Percentiles rank a stretch among this genome's conserved stretches.
phyloP scores from a whole-genome alignment of 495 filamentous ascomycete species.

The Talaromyces ruber region DNA sequence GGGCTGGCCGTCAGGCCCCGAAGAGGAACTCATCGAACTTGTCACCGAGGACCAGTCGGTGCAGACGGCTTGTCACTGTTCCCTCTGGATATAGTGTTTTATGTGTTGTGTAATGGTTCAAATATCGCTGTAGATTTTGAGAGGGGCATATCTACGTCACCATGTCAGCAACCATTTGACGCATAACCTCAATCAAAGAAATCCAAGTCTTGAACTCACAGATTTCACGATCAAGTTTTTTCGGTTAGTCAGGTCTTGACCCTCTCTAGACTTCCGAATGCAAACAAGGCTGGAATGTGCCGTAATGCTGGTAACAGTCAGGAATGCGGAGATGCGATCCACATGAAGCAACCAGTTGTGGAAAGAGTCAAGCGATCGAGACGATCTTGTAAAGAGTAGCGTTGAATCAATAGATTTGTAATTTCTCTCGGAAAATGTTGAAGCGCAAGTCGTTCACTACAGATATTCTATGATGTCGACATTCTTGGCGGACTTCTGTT shows the following conservation, averaged over 20 bases:
- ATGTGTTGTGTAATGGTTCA: not conserved
- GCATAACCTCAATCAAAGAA: not conserved
- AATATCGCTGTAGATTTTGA: not conserved
- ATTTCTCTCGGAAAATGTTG: not conserved
- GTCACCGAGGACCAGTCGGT: not conserved
- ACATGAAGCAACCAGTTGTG: not conserved
- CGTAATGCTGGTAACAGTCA: not conserved
- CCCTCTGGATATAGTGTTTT: not conserved
- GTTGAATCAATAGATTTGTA: not conserved
- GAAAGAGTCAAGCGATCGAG: not conserved
- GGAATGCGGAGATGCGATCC: constrained; percentile 1
- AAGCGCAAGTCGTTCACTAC: not conserved
- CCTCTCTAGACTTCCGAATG: not conserved
- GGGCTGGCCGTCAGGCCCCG: constrained; percentile 22
- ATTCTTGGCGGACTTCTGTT: constrained; percentile 1
- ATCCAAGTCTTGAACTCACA: not conserved
- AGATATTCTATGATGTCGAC: constrained; percentile 1
- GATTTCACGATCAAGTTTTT: not conserved
- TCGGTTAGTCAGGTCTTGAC: not conserved
- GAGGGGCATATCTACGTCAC: not conserved
- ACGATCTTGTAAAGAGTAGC: not conserved
- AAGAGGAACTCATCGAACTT: constrained; percentile 27
- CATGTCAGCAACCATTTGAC: not conserved
- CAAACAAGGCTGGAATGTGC: constrained; percentile 1
- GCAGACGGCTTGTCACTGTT: not conserved